Percentiles rank a stretch among this genome's conserved stretches.
phyloP scores from a whole-genome alignment of 495 filamentous ascomycete species.

The Hyaloscypha variabilis region DNA sequence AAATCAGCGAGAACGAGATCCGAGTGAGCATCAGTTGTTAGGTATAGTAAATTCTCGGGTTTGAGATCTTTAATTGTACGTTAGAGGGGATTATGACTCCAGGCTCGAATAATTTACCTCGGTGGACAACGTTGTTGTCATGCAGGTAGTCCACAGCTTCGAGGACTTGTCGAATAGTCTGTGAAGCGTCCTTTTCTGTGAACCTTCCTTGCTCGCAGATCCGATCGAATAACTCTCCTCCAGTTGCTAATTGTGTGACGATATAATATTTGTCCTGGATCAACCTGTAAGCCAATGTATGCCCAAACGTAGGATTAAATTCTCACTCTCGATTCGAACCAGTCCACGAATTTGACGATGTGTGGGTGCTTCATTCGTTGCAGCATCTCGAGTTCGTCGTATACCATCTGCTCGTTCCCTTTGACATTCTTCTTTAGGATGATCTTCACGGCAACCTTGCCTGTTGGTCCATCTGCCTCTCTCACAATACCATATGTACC shows the following conservation, averaged over 20 bases:
- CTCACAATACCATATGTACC: conserved; percentile 98
- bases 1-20: conserved; percentile 95
- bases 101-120: conserved; percentile 58
- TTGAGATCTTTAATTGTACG: conserved; percentile 74
- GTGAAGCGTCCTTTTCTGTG: conserved; percentile 97
- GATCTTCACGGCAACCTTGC: conserved; percentile 97
- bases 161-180: conserved; percentile 94
- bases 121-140: conserved; percentile 91
- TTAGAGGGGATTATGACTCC: not conserved
- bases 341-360: conserved; percentile 97
- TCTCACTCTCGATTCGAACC: conserved; percentile 91
- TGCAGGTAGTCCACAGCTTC: conserved; percentile 96
- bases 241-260: conserved; percentile 94
- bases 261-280: conserved; percentile 98
- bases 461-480: conserved; percentile 80
- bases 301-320: not conserved
- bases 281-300: not conserved
- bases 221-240: conserved; percentile 95
- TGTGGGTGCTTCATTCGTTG: conserved; percentile 89
- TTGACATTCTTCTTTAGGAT: conserved; percentile 99
- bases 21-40: conserved; percentile 74
- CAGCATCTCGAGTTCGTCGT: conserved; percentile 93
- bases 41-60: conserved; percentile 96
- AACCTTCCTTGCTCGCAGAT: conserved; percentile 99
- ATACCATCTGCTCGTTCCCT: conserved; percentile 97